These are phyloP conservation scores for Colletotrichum sp. DNA, from an alignment of 2,329 filamentous ascomycete species.

Conservation along the genomic window DNA sequence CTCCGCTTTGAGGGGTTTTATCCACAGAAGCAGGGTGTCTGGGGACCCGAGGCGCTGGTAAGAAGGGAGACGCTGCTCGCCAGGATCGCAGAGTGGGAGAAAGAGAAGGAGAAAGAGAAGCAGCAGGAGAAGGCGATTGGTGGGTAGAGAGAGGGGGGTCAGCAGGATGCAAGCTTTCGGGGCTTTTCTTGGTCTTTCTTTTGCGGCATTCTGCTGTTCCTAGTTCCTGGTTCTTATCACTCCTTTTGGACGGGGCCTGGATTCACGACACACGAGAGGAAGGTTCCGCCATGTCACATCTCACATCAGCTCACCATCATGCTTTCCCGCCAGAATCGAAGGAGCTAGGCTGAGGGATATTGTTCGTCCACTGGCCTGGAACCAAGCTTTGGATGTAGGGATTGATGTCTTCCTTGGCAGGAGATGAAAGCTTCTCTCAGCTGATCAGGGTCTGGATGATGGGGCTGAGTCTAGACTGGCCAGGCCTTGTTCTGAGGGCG, in stretches of 20 bases:
- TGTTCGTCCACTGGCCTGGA: neutral
- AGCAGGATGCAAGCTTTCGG: neutral
- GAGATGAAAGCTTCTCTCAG: neutral
- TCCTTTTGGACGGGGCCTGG: neutral
- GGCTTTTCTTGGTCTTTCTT: neutral
- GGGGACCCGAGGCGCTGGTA: slow-evolving; percentile 35
- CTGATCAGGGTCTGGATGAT: neutral
- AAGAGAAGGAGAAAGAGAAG: slow-evolving; percentile 3
- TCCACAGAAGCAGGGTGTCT: slow-evolving; percentile 29
- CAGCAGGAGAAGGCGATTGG: neutral
- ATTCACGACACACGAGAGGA: neutral
- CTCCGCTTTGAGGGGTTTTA: slow-evolving; percentile 42
- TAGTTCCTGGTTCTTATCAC: neutral
- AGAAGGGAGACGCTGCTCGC: slow-evolving; percentile 29
- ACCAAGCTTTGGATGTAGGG: neutral
- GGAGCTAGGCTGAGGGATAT: neutral
- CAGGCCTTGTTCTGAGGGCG: neutral
- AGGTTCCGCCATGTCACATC: neutral
- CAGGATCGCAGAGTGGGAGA: slow-evolving; percentile 13
- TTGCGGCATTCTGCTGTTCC: neutral
- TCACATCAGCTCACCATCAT: neutral
- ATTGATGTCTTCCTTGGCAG: neutral
- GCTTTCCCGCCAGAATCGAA: neutral
- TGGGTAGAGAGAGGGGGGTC: neutral
- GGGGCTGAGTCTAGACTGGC: neutral